phyloP scores from a whole-genome alignment of 2,329 filamentous ascomycete genomes.

The Ceratocystis diversiconidia region DNA sequence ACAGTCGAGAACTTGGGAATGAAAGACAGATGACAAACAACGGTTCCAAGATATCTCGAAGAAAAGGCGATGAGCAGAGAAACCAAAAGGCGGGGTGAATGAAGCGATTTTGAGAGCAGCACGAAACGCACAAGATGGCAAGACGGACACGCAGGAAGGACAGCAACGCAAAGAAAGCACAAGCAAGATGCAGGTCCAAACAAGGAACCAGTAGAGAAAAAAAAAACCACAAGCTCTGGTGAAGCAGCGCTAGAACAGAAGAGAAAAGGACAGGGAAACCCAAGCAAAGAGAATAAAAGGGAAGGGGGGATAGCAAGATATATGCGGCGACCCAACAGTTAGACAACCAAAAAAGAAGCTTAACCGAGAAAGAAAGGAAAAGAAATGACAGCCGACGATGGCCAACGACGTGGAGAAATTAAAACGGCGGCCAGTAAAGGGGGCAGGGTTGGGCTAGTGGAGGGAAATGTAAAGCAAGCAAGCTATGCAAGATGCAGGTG shows the following conservation, averaged over 20 bases:
- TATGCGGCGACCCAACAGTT: slow-evolving; percentile 3
- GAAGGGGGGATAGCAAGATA: slow-evolving; percentile 15
- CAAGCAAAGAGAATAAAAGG: slow-evolving; percentile 8
- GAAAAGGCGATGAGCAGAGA: neutral
- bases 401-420: slow-evolving; percentile 2
- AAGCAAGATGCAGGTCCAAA: slow-evolving; percentile 12
- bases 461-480: neutral
- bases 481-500: neutral
- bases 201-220: slow-evolving; percentile 21
- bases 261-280: slow-evolving; percentile 13
- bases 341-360: slow-evolving; percentile 17
- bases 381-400: slow-evolving; percentile 9
- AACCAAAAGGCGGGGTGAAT: slow-evolving; percentile 10
- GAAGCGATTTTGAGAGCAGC: slow-evolving; percentile 10
- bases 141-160: slow-evolving; percentile 14
- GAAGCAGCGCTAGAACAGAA: slow-evolving; percentile 11
- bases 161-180: slow-evolving; percentile 13
- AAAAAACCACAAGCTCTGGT: slow-evolving; percentile 10
- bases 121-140: slow-evolving; percentile 17
- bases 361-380: slow-evolving; percentile 17
- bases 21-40: neutral
- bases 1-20: neutral
- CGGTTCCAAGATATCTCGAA: slow-evolving; percentile 5
- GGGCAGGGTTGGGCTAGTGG: slow-evolving; percentile 5
- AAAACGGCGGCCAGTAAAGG: slow-evolving; percentile 1